Conservation (phyloP, 495 filamentous ascomycete genomes). For the Penicillium lagena region DNA sequence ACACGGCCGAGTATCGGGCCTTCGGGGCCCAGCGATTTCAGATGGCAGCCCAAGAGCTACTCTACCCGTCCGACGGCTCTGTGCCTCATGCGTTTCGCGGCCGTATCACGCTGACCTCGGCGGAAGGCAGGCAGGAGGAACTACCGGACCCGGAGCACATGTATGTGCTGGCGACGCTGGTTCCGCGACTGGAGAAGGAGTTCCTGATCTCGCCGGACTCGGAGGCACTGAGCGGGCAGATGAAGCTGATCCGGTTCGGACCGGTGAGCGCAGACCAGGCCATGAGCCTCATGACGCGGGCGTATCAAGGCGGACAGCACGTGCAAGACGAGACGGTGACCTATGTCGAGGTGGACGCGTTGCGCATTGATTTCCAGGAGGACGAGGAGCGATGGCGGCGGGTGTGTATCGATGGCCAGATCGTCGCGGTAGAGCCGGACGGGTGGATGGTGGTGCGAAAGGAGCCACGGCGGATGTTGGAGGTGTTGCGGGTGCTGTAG, state of each 20-base stretch:
- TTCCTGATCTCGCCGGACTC: constrained; percentile 73
- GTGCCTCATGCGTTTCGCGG: constrained; percentile 65
- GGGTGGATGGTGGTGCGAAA: constrained; percentile 65
- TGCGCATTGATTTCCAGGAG: constrained; percentile 62
- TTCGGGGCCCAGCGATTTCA: constrained; percentile 72
- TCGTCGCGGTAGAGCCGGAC: constrained; percentile 60
- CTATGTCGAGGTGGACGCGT: constrained; percentile 58
- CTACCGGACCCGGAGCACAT: constrained; percentile 36
- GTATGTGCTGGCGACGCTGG: constrained; percentile 70
- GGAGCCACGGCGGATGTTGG: constrained; percentile 20
- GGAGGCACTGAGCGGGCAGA: constrained; percentile 55
- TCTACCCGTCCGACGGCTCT: constrained; percentile 53
- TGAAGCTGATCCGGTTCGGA: constrained; percentile 71
- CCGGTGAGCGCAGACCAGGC: constrained; percentile 52
- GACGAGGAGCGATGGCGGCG: constrained; percentile 64
- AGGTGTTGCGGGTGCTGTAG: constrained; percentile 8
- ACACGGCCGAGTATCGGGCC: constrained; percentile 68
- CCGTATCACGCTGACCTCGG: constrained; percentile 36
- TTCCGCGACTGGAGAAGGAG: constrained; percentile 71
- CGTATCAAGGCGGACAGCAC: constrained; percentile 71
- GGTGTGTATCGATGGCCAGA: constrained; percentile 84
- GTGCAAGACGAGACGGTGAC: constrained; percentile 51
- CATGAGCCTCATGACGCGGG: constrained; percentile 69
- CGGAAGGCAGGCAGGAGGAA: constrained; percentile 4
- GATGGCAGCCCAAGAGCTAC: constrained; percentile 70